Percentiles rank a stretch among this genome's conserved stretches.
phyloP scores from a whole-genome alignment of 306 rosid genomes.

The Fragaria nilgerrensis region DNA sequence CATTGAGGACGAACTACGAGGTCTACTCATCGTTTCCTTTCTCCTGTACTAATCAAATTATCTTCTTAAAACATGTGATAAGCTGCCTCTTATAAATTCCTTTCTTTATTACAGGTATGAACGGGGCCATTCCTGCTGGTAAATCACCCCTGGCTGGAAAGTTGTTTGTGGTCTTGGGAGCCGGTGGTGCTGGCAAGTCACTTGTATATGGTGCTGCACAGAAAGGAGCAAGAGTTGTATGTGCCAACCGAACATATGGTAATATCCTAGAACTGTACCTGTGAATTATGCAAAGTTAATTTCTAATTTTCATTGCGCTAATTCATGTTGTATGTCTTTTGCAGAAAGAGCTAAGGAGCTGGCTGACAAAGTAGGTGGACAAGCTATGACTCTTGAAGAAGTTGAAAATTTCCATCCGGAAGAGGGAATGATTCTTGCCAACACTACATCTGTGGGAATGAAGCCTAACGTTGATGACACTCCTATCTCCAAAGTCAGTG shows the following conservation, averaged over 20 bases:
- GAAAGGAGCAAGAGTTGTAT: slow-evolving; percentile 50
- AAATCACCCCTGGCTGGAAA: slow-evolving; percentile 31
- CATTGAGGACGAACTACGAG: slow-evolving; percentile 30
- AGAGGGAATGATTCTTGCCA: slow-evolving; percentile 33
- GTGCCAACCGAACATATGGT: slow-evolving; percentile 41
- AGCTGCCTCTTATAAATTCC: background rate
- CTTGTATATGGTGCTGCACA: slow-evolving; percentile 30
- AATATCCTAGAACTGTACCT: background rate
- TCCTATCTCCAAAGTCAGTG: slow-evolving; percentile 26
- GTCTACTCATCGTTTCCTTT: background rate
- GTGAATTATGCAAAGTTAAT: background rate
- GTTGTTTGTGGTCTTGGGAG: slow-evolving; percentile 35
- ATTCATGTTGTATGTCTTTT: background rate
- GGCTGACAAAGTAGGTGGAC: slow-evolving; percentile 43
- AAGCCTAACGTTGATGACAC: slow-evolving; percentile 28
- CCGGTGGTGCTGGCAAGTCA: slow-evolving; percentile 37
- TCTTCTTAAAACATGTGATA: background rate
- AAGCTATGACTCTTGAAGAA: slow-evolving; percentile 41
- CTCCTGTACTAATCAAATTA: background rate
- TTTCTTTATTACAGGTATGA: slow-evolving; percentile 20
- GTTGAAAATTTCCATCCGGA: slow-evolving; percentile 32
- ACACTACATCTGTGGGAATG: slow-evolving; percentile 37
- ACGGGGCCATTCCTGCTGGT: slow-evolving; percentile 14
- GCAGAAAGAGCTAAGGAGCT: slow-evolving; percentile 45
- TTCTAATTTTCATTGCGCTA: background rate